Conservation (phyloP, 129 eudicot species). For the Rutidosis leptorrhynchoides region DNA sequence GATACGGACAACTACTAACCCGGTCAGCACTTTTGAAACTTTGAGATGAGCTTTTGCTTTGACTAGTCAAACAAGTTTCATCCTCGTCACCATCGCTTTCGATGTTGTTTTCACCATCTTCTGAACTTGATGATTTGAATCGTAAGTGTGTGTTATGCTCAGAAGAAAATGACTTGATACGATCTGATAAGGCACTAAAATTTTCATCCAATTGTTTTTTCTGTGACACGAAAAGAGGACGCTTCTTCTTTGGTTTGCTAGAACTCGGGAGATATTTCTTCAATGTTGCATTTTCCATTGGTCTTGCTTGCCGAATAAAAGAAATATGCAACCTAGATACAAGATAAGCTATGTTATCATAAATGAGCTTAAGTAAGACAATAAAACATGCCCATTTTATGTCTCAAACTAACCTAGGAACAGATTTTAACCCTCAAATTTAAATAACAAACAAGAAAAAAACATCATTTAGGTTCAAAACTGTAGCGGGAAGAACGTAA, state of each 20-base stretch:
- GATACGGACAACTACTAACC: conserved; percentile 60
- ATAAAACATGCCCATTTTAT: not conserved
- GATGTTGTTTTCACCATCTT: conserved; percentile 31
- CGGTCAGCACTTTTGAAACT: conserved; percentile 35
- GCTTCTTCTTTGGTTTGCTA: conserved; percentile 31
- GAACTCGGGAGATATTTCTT: conserved; percentile 33
- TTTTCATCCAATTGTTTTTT: conserved; percentile 82
- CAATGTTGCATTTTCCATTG: conserved; percentile 35
- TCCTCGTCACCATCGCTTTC: conserved; percentile 45
- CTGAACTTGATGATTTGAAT: conserved; percentile 56
- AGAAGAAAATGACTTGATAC: conserved; percentile 56
- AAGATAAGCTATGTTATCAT: not conserved
- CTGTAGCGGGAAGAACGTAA: too few species aligned
- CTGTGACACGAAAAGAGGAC: conserved; percentile 63
- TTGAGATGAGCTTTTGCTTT: conserved; percentile 39
- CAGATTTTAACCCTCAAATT: not conserved
- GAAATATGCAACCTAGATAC: conserved; percentile 46
- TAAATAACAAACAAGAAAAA: too few species aligned
- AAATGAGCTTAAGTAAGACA: too few species aligned
- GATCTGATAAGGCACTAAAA: conserved; percentile 55
- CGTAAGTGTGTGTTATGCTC: conserved; percentile 51
- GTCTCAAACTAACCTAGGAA: not conserved
- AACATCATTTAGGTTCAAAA: too few species aligned
- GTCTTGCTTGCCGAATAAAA: conserved; percentile 39
- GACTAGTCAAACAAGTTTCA: conserved; percentile 32